Evolutionary conservation across 2,329 filamentous ascomycete genomes (phyloP), one percentile per base, ranked within the genome.

Genomic region (Eurotiales sp.): DNA sequence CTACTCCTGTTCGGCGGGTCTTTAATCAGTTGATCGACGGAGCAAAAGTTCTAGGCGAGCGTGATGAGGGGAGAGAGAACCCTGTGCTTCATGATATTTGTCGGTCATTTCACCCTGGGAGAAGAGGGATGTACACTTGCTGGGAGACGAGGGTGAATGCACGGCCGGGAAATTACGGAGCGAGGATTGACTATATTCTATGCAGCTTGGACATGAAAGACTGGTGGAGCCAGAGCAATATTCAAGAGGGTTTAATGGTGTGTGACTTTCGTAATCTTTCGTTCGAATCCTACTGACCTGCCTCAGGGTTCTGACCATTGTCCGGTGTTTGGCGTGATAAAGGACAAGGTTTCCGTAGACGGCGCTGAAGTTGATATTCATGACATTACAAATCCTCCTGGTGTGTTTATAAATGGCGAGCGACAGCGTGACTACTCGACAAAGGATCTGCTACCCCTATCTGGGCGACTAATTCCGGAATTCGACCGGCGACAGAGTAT

Each of bases 101-200:
- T 59, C 82, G 93, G 44, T 81, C 80, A 22, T 95, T 91, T 63
- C 87, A 96, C 63, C 87, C 88, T 0, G 72, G 75, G n/a, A 80
- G 93, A 34, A 76, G 77, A 55, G 90, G 90, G 55, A 97, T 99
- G 93, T 97, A 90, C 67, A 97, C 93, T 0, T 96, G 92, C 67
- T 97, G 92, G 92, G 90, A 97, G 57, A 91, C 89, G 46, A 91
- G 88, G 66, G 87, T 90, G 64, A 97, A 97, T 68, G 88, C 89
- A n/a, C 80, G 93, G n/a, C 92, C 92, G 3, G 90, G 88, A 2
- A 97, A 97, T 66, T 95, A 87, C 68, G 93, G 93, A 5, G 87
- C 88, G 50, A 83, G 93, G 30, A 97, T 97, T 60, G 93, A 99
- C 69, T 97, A 95, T 69, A 81, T 99, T 15, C 78, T 97, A 3